Base-by-base conservation (phyloP, 495 filamentous ascomycete genomes). In the Barbatosphaeria neglecta region DNA sequence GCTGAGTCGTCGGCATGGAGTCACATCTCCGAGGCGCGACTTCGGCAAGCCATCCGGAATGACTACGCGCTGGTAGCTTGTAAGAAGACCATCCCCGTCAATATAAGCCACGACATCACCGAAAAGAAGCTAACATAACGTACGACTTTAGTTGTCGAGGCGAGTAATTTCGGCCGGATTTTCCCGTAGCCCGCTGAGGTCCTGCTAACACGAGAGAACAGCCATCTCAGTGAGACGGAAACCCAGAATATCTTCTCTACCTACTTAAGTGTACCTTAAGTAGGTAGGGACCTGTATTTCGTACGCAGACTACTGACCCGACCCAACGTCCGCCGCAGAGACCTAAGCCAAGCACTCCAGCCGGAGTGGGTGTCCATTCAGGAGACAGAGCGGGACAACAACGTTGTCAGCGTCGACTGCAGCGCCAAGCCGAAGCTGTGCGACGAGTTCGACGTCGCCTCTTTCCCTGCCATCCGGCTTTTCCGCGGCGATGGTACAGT, bases 391-490 rank as follows among this genome's bases (percentile, higher is more conserved):
- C 40, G 58, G 19, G 46, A 56, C 15, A 43, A 50, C 18, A 43
- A 50, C n/a, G 41, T 67, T 1, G 43, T 67, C 25, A 67, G 63
- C 52, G 49, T 75, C 40, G 65, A 75, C 50, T 75, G 72, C 50
- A 51, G 59, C n/a, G 44, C 58, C 13, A 53, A 58, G 17, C 11
- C 48, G n/a, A 56, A 57, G 10, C 44, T 72, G 20, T 75, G 72
- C 46, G 35, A 51, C 37, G 55, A 66, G 43, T 56, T 61, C 43
- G 53, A 53, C 15, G 52, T 76, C 19, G 56, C 60, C 4, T 71
- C 69, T 11, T 74, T 69, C 50, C 73, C 73, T 6, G 57, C 73
- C 9, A 59, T 76, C 22, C 64, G 70, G 9, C 58, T 72, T n/a
- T 72, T 69, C 46, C 51, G 58, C 27, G 55, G 56, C 33, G 47